These are phyloP conservation scores for Aspergillus unguis DNA, from an alignment of 2,329 filamentous ascomycete genomes.

Conservation along the genomic window DNA sequence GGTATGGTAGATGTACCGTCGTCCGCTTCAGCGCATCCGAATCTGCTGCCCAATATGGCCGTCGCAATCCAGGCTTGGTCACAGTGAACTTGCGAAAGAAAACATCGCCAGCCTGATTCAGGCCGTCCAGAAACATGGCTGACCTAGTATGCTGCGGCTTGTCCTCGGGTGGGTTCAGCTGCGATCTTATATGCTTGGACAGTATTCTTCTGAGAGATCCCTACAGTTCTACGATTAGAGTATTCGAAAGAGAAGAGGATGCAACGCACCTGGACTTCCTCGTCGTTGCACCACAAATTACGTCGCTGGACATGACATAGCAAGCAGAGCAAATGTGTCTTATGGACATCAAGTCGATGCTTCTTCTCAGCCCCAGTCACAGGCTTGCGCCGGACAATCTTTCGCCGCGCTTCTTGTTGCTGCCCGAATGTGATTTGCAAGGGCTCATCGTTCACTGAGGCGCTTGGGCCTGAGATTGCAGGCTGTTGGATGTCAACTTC, in stretches of 20 bases:
- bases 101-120: slow-evolving; percentile 64
- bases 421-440: slow-evolving; percentile 40
- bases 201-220: slow-evolving; percentile 61
- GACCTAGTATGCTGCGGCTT: slow-evolving; percentile 72
- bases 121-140: slow-evolving; percentile 72
- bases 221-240: slow-evolving; percentile 17
- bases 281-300: slow-evolving; percentile 87
- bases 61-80: slow-evolving; percentile 66
- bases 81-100: slow-evolving; percentile 70
- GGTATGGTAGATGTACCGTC: slow-evolving; percentile 25
- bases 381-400: slow-evolving; percentile 46
- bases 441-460: slow-evolving; percentile 21
- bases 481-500: slow-evolving; percentile 50
- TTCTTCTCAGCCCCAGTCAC: slow-evolving; percentile 57
- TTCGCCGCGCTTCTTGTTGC: slow-evolving; percentile 22
- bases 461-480: slow-evolving; percentile 19
- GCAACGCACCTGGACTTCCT: slow-evolving; percentile 56
- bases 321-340: slow-evolving; percentile 78
- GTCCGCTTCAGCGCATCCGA: slow-evolving; percentile 59
- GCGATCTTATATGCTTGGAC: slow-evolving; percentile 61
- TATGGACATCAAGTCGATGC: slow-evolving; percentile 73
- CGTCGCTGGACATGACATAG: slow-evolving; percentile 72
- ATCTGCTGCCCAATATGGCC: slow-evolving; percentile 72
- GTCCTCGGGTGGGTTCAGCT: slow-evolving; percentile 65
- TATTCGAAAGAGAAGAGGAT: not conserved